Base-by-base conservation (phyloP, 306 rosid species). In the Adenanthera pavonina region DNA sequence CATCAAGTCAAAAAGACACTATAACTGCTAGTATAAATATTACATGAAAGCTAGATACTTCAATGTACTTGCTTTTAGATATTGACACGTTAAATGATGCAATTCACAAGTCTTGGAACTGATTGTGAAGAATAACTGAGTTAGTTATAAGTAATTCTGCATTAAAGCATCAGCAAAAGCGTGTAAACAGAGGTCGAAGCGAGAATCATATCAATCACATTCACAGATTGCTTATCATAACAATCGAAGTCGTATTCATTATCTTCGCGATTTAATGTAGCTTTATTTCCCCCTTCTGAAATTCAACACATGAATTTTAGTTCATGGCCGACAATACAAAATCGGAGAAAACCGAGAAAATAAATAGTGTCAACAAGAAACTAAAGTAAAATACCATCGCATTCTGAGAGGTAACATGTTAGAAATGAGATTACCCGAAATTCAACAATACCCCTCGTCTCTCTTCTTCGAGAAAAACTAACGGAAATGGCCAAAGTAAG, bases 1-100 rank as follows among this genome's bases (percentile, higher is more conserved):
- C 13, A n/a, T 56, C 72, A 71, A 46, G 34, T 53, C 34, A 40
- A 25, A 57, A 25, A 57, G 59, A 34, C 33, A 60, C 49, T 38
- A 69, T 53, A 47, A 73, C 87, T 87, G 87, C 70, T 9, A 77
- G 25, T 11, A 65, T 54, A 69, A 13, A 30, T 51, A 9, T 52
- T 33, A 62, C 36, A 79, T 25, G 38, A 68, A 73, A 74, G 69
- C 57, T 33, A 74, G 52, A 59, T 60, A n/a, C 17, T 25, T 84
- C 68, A 48, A 33, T 64, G 36, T 6, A 35, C 6, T 68, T 59
- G 60, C 62, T 57, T 74, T 67, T 5, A 6, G 60, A 65, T 3
- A 76, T 59, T 8, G 59, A 76, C 41, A 30, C 10, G 60, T 10
- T 33, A 30, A 69, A 59, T 41, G 36, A 57, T 9, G 44, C 66